Percentiles rank a stretch among this genome's conserved stretches.
These are phyloP conservation scores for Zymoseptoria passerinii DNA, from an alignment of 2,329 filamentous ascomycete species.

Conservation along the genomic window DNA sequence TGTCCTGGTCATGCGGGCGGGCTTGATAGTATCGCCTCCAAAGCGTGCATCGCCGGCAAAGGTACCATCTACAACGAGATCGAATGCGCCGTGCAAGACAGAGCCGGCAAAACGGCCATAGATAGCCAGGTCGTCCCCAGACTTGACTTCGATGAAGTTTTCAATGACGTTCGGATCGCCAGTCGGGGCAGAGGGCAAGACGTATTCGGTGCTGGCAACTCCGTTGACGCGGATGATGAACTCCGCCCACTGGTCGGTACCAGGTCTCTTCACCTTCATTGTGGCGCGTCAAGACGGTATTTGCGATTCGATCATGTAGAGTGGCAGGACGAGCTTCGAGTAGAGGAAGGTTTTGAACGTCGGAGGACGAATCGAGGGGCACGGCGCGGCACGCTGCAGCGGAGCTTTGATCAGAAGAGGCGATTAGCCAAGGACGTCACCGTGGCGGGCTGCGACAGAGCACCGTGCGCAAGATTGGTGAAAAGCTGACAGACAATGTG, in stretches of 20 bases:
- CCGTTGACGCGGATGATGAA: slow-evolving; percentile 23
- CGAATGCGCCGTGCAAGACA: slow-evolving; percentile 25
- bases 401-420: not conserved
- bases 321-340: not conserved
- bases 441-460: not conserved
- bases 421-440: not conserved
- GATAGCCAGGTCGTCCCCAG: slow-evolving; percentile 28
- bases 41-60: slow-evolving; percentile 20
- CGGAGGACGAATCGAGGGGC: not conserved
- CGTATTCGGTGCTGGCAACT: slow-evolving; percentile 28
- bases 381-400: not conserved
- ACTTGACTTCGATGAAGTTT: slow-evolving; percentile 31
- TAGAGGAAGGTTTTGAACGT: not conserved
- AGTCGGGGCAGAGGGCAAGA: slow-evolving; percentile 20
- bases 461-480: not conserved
- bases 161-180: slow-evolving; percentile 23
- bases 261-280: slow-evolving; percentile 33
- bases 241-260: slow-evolving; percentile 29
- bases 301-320: not conserved
- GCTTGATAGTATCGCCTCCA: slow-evolving; percentile 10
- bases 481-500: not conserved
- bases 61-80: slow-evolving; percentile 34
- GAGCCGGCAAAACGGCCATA: slow-evolving; percentile 27
- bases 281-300: not conserved
- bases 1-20: slow-evolving; percentile 7